Conservation (phyloP, 2,329 filamentous ascomycete species). For the Blastomyces percursus region DNA sequence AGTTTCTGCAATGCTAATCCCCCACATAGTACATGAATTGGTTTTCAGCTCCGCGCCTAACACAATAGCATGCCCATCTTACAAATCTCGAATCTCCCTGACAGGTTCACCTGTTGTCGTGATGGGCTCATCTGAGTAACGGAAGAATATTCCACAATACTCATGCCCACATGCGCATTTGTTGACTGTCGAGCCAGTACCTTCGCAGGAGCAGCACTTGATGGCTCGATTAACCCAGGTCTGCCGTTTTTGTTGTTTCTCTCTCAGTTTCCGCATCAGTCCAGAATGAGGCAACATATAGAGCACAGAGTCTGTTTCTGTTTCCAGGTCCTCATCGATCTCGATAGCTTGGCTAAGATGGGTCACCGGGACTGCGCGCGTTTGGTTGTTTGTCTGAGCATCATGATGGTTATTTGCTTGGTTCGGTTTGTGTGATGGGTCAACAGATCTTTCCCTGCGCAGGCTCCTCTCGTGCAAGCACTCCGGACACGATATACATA, state of each 20-base stretch:
- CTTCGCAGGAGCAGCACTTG: not conserved
- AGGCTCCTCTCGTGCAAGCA: no score
- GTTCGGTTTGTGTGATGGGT: no score
- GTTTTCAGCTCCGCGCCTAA: no score
- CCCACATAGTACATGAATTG: no score
- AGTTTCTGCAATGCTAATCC: no score
- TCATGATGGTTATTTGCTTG: no score
- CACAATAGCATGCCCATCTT: not conserved
- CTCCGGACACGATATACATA: no score
- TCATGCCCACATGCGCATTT: not conserved
- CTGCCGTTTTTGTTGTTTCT: not conserved
- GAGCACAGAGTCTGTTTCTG: not conserved
- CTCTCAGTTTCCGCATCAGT: not conserved
- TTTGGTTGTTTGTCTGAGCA: not conserved
- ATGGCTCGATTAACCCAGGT: not conserved
- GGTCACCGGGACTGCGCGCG: not conserved
- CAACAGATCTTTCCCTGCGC: no score
- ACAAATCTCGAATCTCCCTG: no score
- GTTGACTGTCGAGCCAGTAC: not conserved
- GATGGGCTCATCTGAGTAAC: not conserved
- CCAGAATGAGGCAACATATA: not conserved
- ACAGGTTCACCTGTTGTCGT: no score
- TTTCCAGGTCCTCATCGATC: not conserved
- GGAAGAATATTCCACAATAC: not conserved
- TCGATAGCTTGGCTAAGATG: not conserved